Evolutionary conservation across 768 basidiomycete species (phyloP), one percentile per base, ranked within the genome.

Genomic region (Macrolepiota dolichaula): DNA sequence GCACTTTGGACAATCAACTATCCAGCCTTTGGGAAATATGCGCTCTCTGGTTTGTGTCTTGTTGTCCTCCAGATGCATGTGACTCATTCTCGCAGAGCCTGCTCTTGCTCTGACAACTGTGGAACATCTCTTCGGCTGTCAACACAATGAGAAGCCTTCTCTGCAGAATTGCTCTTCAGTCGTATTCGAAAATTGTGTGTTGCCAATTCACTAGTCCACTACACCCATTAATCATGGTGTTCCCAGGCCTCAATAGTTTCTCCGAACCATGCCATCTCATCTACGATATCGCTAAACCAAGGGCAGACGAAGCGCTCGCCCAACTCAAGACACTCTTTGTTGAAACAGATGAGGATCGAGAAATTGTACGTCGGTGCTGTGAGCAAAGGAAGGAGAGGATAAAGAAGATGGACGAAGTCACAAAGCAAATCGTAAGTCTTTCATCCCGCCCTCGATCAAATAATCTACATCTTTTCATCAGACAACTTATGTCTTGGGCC

Each of bases 71-170:
- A 17, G 10, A 5, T 22, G n/a, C 25, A 37, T 52, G 6, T 29
- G 57, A 40, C n/a, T n/a, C n/a, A 57, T 5, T 3, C 38, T 32
- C 53, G 13, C 29, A 83, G 92, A 94, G 69, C 87, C 89, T 55
- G 81, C 82, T 0, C 74, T 89, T 38, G 79, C 84, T 1, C 76
- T 85, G 1, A 76, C 79, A n/a, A 76, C 92, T 24, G 67, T 91
- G 3, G 73, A 81, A 66, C 79, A 77, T 17, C 70, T 95, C 0
- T 86, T 96, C 62, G 77, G 70, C 1, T 92, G 89, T 62, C 91
- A 93, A 68, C 84, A 89, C 59, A 91, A 95, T 66, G 92, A 94
- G 73, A 94, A 94, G 82, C 88, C 89, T 6, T 92, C 90, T 0
- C 88, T 93, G 52, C 91, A 93, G 76, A 83, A 86, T 55, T 82